Evolutionary conservation across 345 rosid genomes (phyloP).

Genomic region (Camelina hispida): DNA sequence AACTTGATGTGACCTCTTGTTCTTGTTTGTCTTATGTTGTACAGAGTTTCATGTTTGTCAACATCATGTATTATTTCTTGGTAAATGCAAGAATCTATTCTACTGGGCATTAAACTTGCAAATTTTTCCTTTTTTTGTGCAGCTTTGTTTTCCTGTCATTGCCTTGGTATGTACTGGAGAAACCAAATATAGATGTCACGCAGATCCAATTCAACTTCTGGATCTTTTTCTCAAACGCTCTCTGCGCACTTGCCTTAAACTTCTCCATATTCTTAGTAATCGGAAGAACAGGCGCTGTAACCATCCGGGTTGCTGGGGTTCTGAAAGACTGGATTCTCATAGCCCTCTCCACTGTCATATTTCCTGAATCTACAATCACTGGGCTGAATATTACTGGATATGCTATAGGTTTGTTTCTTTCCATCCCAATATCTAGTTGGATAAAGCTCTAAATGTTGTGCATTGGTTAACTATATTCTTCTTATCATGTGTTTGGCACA

Average conservation of each 20-base stretch:
- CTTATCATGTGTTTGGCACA: constrained; percentile 42
- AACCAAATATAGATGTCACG: constrained; percentile 74
- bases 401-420: constrained; percentile 72
- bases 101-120: neutral
- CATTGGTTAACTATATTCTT: constrained; percentile 18
- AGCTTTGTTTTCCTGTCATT: constrained; percentile 88
- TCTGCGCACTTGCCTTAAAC: constrained; percentile 90
- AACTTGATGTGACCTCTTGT: constrained; percentile 11
- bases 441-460: constrained; percentile 16
- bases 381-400: constrained; percentile 91
- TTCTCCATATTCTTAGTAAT: constrained; percentile 92
- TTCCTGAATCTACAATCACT: constrained; percentile 92
- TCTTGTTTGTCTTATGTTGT: neutral
- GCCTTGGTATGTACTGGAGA: constrained; percentile 94
- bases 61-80: constrained; percentile 3
- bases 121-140: constrained; percentile 42
- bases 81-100: constrained; percentile 12
- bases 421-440: neutral
- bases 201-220: constrained; percentile 95
- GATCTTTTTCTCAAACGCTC: constrained; percentile 95
- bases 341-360: constrained; percentile 91
- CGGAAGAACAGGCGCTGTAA: constrained; percentile 96
- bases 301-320: constrained; percentile 93
- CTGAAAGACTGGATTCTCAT: constrained; percentile 96
- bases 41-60: constrained; percentile 1